These are phyloP conservation scores for Phaeolepiota aurea DNA, from an alignment of 768 basidiomycete genomes.

Conservation along the genomic window DNA sequence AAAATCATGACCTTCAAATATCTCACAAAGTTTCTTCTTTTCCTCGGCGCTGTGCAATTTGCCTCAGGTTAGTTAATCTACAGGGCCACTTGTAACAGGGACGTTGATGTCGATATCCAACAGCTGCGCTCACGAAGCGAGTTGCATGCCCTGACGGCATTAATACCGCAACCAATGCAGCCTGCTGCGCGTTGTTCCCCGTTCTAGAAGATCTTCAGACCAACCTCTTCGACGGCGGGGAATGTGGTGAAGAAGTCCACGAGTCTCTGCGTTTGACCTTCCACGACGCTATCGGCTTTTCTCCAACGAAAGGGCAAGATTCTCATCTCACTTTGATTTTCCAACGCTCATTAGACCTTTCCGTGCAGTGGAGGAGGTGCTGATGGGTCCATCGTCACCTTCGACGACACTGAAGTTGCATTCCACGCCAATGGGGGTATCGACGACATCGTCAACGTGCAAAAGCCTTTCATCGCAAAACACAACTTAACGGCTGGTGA, in stretches of 20 bases:
- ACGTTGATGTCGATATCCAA: background rate
- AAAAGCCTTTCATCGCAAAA: conserved; percentile 23
- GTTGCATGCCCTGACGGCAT: conserved; percentile 17
- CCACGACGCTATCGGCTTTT: conserved; percentile 39
- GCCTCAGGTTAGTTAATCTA: background rate
- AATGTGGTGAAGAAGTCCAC: conserved; percentile 24
- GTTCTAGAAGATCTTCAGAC: conserved; percentile 28
- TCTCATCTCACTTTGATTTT: background rate
- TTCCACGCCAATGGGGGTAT: conserved; percentile 36
- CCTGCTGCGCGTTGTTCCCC: conserved; percentile 31
- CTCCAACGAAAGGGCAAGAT: conserved; percentile 20
- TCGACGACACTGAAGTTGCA: conserved; percentile 29
- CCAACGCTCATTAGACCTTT: background rate
- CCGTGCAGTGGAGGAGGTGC: conserved; percentile 30
- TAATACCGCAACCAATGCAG: conserved; percentile 18
- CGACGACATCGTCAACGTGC: conserved; percentile 28
- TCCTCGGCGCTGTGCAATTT: conserved; percentile 3
- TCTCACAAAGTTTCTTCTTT: conserved; percentile 3
- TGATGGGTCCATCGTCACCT: conserved; percentile 42
- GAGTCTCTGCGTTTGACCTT: conserved; percentile 23
- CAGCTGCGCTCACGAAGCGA: conserved; percentile 10
- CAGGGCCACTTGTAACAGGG: conserved; percentile 1
- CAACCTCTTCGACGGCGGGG: conserved; percentile 24
- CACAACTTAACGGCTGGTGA: conserved; percentile 34
- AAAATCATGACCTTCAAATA: conserved; percentile 7